Base-by-base conservation (phyloP, 352 stramenopile genomes). In the Aphanomyces invadans region DNA sequence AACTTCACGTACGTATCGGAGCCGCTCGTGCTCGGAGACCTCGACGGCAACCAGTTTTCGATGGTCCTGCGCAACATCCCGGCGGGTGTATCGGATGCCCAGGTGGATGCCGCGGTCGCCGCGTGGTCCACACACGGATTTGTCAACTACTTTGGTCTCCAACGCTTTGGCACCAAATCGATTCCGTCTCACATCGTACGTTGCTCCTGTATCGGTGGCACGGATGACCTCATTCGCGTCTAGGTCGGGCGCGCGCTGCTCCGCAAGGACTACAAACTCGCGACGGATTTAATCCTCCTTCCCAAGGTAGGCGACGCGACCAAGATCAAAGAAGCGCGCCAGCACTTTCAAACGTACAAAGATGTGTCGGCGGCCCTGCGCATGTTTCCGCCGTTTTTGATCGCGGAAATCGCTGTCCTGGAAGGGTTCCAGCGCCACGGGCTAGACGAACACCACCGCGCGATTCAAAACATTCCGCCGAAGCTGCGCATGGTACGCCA, bases 121-220 rank as follows among this genome's bases (percentile, higher is more conserved):
- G 89, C 72, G 52, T 97, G 89, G 85, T 70, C 74, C 4, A n/a
- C 65, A 4, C 70, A 76, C 29, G 96, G 96, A 5, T 99, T 98
- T 74, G 95, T 98, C 70, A 99, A 99, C 71, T 99, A 98, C 79
- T 99, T 98, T 79, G 96, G 96, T 2, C 83, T 98, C 54, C 96
- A 99, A 79, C 83, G 94, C 71, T 99, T 97, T 75, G 96, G 81
- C 76, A 98, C 80, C 74, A 92, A 84, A 42, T 86, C 79, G 65
- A 95, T 90, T 79, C 87, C 77, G 25, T 91, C 83, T 0, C 82
- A 95, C 52, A 44, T 28, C 26, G 60, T 67, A 42, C 26, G 59
- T 29, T 32, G 54, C 19, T 12, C 32, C 46, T 17, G 25, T 55
- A 5, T 52, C 3, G n/a, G 12, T 4, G 32, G 4, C 38, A 28